Evolutionary conservation across 768 basidiomycete genomes (phyloP).

Genomic region (Daedaleopsis nitida): DNA sequence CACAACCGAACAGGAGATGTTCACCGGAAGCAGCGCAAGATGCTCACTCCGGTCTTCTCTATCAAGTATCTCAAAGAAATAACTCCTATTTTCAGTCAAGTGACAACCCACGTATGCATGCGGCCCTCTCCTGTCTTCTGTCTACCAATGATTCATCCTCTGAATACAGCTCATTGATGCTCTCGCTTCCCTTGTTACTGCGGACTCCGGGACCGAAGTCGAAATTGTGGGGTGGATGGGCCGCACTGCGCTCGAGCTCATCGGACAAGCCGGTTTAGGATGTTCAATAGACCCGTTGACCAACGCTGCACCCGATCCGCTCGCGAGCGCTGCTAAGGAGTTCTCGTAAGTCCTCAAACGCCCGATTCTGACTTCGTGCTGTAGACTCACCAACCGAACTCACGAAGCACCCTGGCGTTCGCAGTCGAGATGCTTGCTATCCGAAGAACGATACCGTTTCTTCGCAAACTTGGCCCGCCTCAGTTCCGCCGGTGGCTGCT

Average conservation of each 20-base stretch:
- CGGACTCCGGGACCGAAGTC: constrained; percentile 11
- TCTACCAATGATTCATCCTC: not conserved
- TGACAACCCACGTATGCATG: constrained; percentile 11
- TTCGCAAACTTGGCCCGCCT: too few relatives aligned
- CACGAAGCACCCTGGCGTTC: not conserved
- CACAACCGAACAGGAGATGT: constrained; percentile 13
- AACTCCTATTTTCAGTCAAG: constrained; percentile 19
- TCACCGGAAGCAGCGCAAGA: constrained; percentile 26
- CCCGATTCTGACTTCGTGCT: not conserved
- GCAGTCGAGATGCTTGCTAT: too few relatives aligned
- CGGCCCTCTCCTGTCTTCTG: not conserved
- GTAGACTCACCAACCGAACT: not conserved
- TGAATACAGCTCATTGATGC: constrained; percentile 23
- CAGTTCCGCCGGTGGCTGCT: too few relatives aligned
- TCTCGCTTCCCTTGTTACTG: constrained; percentile 10
- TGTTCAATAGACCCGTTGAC: constrained; percentile 29
- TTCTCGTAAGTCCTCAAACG: constrained; percentile 16
- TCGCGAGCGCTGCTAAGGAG: constrained; percentile 27
- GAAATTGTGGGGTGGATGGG: constrained; percentile 29
- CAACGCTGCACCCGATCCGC: constrained; percentile 19
- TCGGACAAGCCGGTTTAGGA: constrained; percentile 30
- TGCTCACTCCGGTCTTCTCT: constrained; percentile 21
- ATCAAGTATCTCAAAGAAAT: constrained; percentile 14
- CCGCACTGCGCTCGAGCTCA: constrained; percentile 29
- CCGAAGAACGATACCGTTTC: too few relatives aligned